These are phyloP conservation scores for Rhododendron griersonianum DNA, from an alignment of 148 eudicot species.

Conservation along the genomic window DNA sequence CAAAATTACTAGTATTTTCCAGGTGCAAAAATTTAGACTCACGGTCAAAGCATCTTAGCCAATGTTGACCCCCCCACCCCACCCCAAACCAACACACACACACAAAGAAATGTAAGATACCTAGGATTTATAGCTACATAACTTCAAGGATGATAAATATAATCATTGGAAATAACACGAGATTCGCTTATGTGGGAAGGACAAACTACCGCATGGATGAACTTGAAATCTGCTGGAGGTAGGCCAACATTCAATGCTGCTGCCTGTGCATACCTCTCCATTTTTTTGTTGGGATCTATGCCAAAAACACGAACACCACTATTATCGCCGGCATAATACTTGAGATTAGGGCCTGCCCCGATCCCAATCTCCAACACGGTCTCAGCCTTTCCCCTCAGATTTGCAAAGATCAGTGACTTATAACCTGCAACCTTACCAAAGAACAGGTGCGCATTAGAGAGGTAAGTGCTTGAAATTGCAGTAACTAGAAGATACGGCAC, in stretches of 20 bases:
- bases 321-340: constrained; percentile 50
- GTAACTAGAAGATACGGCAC: not conserved
- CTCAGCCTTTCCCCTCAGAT: constrained; percentile 53
- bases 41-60: not conserved
- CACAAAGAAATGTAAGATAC: not conserved
- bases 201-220: constrained; percentile 57
- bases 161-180: not conserved
- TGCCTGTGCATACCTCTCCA: constrained; percentile 79
- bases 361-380: constrained; percentile 74
- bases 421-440: constrained; percentile 57
- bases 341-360: constrained; percentile 88
- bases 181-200: not conserved
- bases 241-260: constrained; percentile 67
- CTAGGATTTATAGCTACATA: not conserved
- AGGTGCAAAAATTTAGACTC: not conserved
- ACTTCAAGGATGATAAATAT: not conserved
- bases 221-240: constrained; percentile 43
- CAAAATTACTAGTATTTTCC: not conserved
- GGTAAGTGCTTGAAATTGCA: not conserved
- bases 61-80: not conserved
- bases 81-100: too few relatives aligned
- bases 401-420: constrained; percentile 59
- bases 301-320: constrained; percentile 43
- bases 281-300: constrained; percentile 70
- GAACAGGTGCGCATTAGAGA: not conserved